Conservation (phyloP, 805 yeast genomes). For the Kuraishia cidri region DNA sequence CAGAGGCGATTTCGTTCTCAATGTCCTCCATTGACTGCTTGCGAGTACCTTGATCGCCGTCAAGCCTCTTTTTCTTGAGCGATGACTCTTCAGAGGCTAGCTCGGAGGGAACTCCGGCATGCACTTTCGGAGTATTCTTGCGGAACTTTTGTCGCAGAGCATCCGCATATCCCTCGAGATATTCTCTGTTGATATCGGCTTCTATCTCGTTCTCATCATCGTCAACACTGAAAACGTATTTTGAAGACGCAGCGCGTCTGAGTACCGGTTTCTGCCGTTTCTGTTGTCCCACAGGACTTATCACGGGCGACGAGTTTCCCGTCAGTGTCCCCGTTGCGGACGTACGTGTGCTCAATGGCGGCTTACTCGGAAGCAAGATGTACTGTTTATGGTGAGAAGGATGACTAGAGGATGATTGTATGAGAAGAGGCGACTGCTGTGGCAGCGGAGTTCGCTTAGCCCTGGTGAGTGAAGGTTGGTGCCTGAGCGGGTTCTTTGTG, state of each 20-base stretch:
- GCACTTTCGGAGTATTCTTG: conserved; percentile 11
- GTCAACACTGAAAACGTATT: conserved; percentile 63
- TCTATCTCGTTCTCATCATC: conserved; percentile 72
- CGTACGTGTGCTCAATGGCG: neutral
- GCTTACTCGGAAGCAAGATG: conserved; percentile 1
- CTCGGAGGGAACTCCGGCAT: neutral
- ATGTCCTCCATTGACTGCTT: conserved; percentile 8
- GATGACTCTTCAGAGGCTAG: conserved; percentile 1
- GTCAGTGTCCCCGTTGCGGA: neutral
- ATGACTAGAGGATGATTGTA: neutral
- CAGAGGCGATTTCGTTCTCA: conserved; percentile 17
- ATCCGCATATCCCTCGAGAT: conserved; percentile 66
- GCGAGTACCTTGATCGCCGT: neutral
- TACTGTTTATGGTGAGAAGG: conserved; percentile 3
- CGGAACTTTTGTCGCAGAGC: conserved; percentile 45
- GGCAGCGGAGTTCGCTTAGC: too few species aligned
- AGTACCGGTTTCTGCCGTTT: too few species aligned
- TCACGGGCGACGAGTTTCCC: neutral
- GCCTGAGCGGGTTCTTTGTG: too few species aligned
- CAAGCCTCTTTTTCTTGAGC: neutral
- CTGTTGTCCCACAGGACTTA: too few species aligned
- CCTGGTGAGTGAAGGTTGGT: too few species aligned
- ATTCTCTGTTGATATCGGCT: conserved; percentile 47
- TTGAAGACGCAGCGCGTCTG: conserved; percentile 4
- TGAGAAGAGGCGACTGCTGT: neutral